phyloP scores from a whole-genome alignment of 305 asterid genomes.

The Plantago coronopus region DNA sequence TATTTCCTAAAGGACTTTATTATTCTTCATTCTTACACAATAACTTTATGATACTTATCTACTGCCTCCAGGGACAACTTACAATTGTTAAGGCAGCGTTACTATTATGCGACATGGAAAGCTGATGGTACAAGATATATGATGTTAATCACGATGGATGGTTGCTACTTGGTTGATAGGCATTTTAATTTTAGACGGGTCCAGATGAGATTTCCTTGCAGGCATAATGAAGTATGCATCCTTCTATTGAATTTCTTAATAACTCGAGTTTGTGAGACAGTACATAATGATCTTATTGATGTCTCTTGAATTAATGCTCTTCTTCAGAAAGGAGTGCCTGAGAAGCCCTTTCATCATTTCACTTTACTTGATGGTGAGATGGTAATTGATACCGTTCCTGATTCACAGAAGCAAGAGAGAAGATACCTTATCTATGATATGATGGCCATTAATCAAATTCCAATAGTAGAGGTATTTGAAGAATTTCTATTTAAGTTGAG shows the following conservation, averaged over 20 bases:
- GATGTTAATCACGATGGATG: constrained; percentile 97
- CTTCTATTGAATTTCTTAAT: constrained; percentile 19
- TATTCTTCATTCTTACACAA: not conserved
- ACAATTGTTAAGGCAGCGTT: constrained; percentile 86
- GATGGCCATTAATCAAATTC: constrained; percentile 77
- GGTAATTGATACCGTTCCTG: constrained; percentile 87
- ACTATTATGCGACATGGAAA: constrained; percentile 98
- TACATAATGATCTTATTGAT: not conserved
- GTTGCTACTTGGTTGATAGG: constrained; percentile 89
- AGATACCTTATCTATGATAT: constrained; percentile 95
- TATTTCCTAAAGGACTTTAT: not conserved
- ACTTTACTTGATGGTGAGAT: constrained; percentile 99
- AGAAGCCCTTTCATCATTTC: constrained; percentile 64
- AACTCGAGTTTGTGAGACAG: constrained; percentile 18
- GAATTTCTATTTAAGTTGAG: constrained; percentile 2
- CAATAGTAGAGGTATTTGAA: constrained; percentile 73
- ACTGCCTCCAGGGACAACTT: constrained; percentile 70
- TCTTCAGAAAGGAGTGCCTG: constrained; percentile 56
- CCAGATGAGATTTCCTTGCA: constrained; percentile 94
- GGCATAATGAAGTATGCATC: constrained; percentile 60
- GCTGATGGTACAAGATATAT: constrained; percentile 99
- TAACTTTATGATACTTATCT: constrained; percentile 13
- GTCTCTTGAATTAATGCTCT: constrained; percentile 9
- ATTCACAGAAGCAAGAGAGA: constrained; percentile 74
- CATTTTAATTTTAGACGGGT: constrained; percentile 88